These are phyloP conservation scores for Talaromyces borbonicus DNA, from an alignment of 495 filamentous ascomycete genomes.

Conservation along the genomic window DNA sequence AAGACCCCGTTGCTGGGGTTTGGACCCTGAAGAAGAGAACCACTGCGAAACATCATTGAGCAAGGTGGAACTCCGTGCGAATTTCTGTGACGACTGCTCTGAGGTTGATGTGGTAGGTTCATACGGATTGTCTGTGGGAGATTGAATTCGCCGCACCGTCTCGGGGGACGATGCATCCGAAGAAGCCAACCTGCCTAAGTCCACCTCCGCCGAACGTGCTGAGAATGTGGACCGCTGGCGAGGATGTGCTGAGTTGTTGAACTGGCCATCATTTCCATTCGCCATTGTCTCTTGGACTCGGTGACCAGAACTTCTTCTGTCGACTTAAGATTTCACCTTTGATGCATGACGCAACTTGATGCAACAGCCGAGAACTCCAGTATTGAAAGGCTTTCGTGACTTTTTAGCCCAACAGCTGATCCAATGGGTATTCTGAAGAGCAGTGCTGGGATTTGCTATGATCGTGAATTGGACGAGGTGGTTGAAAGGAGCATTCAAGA, in stretches of 20 bases:
- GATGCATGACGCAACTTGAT: not conserved
- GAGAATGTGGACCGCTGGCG: constrained; percentile 42
- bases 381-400: no score
- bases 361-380: not conserved
- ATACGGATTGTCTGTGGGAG: constrained; percentile 14
- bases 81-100: constrained; percentile 10
- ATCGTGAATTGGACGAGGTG: no score
- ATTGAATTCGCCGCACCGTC: not conserved
- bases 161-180: constrained; percentile 19
- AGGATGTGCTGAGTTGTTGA: constrained; percentile 14
- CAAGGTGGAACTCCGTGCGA: constrained; percentile 17
- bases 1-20: not conserved
- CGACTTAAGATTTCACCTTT: not conserved
- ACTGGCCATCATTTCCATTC: not conserved
- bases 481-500: not conserved
- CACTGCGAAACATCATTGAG: constrained; percentile 20
- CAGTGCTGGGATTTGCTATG: no score
- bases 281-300: constrained; percentile 4
- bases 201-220: constrained; percentile 44
- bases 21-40: constrained; percentile 8
- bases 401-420: no score
- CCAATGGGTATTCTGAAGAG: no score
- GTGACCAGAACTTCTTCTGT: not conserved
- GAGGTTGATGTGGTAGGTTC: constrained; percentile 20
- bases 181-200: constrained; percentile 39